Percentiles rank a stretch among this genome's conserved stretches.
phyloP scores from a whole-genome alignment of 23 red algal species.

The Gracilariopsis chorda region DNA sequence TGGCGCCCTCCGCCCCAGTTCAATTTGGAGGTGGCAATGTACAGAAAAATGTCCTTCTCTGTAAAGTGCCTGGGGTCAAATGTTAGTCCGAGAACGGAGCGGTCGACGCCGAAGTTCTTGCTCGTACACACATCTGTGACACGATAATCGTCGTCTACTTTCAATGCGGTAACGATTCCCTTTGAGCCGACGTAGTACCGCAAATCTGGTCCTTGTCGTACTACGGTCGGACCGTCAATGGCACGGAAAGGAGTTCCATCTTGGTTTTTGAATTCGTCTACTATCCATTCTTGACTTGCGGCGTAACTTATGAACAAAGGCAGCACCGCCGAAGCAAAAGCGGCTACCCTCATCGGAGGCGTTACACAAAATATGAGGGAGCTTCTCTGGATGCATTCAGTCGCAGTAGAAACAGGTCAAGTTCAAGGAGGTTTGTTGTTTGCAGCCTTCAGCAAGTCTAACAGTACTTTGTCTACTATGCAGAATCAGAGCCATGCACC shows the following conservation, averaged over 20 bases:
- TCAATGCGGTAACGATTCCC: conserved; percentile 39
- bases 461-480: too few relatives aligned
- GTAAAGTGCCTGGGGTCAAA: conserved; percentile 49
- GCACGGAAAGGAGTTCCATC: conserved; percentile 37
- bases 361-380: not conserved
- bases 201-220: conserved; percentile 40
- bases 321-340: not conserved
- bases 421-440: too few relatives aligned
- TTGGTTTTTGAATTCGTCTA: conserved; percentile 50
- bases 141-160: conserved; percentile 20
- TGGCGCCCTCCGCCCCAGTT: conserved; percentile 16
- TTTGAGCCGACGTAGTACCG: conserved; percentile 55
- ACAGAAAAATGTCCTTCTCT: conserved; percentile 29
- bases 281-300: conserved; percentile 6
- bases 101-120: conserved; percentile 34
- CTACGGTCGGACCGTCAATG: conserved; percentile 49
- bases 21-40: conserved; percentile 49
- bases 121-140: conserved; percentile 51
- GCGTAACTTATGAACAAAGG: not conserved
- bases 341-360: not conserved
- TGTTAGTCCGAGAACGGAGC: conserved; percentile 45
- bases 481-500: too few relatives aligned
- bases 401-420: too few relatives aligned
- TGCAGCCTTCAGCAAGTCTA: too few relatives aligned
- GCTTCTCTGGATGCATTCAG: too few relatives aligned